A percentile compares a stretch with the other conserved stretches of the same genome.
Evolutionary conservation across 139 green algal genomes (phyloP).

Genomic region (Dunaliella primolecta): DNA sequence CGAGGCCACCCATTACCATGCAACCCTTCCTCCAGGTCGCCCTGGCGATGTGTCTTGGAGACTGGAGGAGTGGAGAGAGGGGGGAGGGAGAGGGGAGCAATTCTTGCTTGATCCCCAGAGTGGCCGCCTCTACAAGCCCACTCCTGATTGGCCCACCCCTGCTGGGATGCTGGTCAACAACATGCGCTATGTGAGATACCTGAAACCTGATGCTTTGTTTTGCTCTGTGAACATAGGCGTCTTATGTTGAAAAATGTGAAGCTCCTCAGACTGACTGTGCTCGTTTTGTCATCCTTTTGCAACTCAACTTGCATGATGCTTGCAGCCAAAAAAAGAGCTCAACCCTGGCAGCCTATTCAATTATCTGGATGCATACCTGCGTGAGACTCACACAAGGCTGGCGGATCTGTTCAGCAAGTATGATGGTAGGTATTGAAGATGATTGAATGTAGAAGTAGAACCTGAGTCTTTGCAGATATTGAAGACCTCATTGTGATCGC

Average conservation of each 20-base stretch:
- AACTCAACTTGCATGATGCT: not conserved
- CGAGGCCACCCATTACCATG: too few species aligned
- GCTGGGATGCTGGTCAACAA: constrained; percentile 13
- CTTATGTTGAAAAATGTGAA: not conserved
- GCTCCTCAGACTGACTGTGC: not conserved
- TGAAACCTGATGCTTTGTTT: not conserved
- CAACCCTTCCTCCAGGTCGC: too few species aligned
- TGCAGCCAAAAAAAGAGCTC: constrained; percentile 9
- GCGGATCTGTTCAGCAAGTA: constrained; percentile 23
- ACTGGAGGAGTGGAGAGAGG: constrained; percentile 2
- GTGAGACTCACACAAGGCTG: constrained; percentile 8
- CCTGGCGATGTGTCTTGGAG: constrained; percentile 1
- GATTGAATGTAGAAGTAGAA: too few species aligned
- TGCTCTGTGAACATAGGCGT: not conserved
- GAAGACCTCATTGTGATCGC: not conserved
- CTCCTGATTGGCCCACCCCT: constrained; percentile 24
- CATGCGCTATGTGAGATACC: not conserved
- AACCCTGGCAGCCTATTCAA: constrained; percentile 27
- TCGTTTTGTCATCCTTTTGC: not conserved
- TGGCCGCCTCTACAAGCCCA: constrained; percentile 14
- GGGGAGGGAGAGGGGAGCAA: not conserved
- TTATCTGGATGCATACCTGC: constrained; percentile 21
- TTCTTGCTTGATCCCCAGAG: constrained; percentile 22
- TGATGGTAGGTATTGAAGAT: constrained; percentile 15
- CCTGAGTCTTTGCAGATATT: too few species aligned